A percentile compares a stretch with the other conserved stretches of the same genome.
These are phyloP conservation scores for Rhizoclosmatium sp. DNA, from an alignment of 192 early-diverging fungal species.

Conservation along the genomic window DNA sequence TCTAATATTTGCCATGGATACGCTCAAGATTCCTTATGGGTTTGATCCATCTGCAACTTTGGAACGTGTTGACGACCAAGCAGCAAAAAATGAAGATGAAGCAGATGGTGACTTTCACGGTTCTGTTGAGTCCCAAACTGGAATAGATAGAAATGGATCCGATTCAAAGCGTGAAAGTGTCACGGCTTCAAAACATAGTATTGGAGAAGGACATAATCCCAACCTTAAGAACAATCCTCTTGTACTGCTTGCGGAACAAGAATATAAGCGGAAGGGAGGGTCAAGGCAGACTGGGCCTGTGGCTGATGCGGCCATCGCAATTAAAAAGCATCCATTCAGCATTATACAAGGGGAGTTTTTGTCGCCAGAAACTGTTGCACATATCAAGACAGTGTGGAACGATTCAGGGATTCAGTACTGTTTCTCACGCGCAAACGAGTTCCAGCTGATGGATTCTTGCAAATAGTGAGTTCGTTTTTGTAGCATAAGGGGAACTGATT, in stretches of 20 bases:
- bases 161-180: not conserved
- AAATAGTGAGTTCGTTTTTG: constrained; percentile 42
- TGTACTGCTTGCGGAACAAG: not conserved
- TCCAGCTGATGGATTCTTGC: constrained; percentile 54
- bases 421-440: constrained; percentile 44
- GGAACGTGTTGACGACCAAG: constrained; percentile 59
- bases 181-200: not conserved
- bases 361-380: constrained; percentile 7
- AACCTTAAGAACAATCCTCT: not conserved
- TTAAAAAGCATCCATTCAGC: not conserved
- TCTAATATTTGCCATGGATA: constrained; percentile 50
- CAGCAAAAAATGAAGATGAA: constrained; percentile 51
- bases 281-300: not conserved
- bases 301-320: constrained; percentile 1
- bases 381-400: constrained; percentile 44
- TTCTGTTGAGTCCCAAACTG: not conserved
- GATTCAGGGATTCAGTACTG: constrained; percentile 48
- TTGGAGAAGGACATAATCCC: constrained; percentile 3
- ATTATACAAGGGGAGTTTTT: constrained; percentile 44
- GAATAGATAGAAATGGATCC: not conserved
- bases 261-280: constrained; percentile 1
- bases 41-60: constrained; percentile 49
- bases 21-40: constrained; percentile 45
- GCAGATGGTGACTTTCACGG: not conserved
- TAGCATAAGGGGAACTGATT: not conserved